phyloP scores from a whole-genome alignment of 129 eudicot species.

The Arctium lappa region DNA sequence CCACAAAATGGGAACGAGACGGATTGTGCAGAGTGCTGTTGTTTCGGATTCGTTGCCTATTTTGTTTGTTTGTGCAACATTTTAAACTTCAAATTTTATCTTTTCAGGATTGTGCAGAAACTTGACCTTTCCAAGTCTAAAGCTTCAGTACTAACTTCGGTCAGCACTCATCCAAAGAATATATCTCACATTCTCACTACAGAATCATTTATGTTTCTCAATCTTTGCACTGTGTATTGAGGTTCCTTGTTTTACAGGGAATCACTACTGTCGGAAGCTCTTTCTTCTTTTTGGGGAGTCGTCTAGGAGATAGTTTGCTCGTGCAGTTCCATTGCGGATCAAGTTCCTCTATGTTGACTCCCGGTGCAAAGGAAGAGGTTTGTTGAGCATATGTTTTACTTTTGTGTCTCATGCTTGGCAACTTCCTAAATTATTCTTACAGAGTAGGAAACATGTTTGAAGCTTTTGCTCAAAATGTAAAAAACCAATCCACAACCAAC shows the following conservation, averaged over 20 bases:
- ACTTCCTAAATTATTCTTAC: neutral
- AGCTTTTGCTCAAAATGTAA: constrained; percentile 3
- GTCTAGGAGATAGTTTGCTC: constrained; percentile 95
- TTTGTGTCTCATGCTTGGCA: constrained; percentile 5
- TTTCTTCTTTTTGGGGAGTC: constrained; percentile 90
- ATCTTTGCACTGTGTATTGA: constrained; percentile 1
- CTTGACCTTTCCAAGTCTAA: constrained; percentile 91
- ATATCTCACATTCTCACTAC: neutral
- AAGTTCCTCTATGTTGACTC: constrained; percentile 45
- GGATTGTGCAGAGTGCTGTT: neutral
- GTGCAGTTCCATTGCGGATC: constrained; percentile 84
- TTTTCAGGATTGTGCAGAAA: constrained; percentile 83
- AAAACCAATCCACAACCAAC: neutral
- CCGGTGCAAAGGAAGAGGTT: constrained; percentile 86
- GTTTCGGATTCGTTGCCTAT: neutral
- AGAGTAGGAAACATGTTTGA: neutral
- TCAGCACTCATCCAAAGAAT: constrained; percentile 32
- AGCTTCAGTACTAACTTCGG: constrained; percentile 97
- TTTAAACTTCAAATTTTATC: neutral
- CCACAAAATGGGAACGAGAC: neutral
- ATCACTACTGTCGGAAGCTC: constrained; percentile 84
- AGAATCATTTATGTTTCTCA: neutral
- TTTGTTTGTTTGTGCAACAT: neutral
- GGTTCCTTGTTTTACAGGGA: constrained; percentile 46
- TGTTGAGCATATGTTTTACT: neutral